These are phyloP conservation scores for Rheum nobile DNA, from an alignment of 148 eudicot genomes.

Conservation along the genomic window DNA sequence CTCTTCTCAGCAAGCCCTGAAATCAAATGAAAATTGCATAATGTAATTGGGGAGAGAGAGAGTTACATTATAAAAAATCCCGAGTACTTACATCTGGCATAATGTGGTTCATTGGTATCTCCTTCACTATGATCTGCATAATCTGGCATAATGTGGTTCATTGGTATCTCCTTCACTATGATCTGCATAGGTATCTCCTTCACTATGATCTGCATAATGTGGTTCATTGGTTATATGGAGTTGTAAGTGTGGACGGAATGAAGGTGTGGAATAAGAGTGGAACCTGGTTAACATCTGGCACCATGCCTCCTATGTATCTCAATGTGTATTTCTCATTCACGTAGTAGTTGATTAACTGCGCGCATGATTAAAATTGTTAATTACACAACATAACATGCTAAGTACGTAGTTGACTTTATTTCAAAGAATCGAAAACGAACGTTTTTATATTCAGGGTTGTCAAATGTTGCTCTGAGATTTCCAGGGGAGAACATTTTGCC, in stretches of 20 bases:
- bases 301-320: conserved; percentile 99
- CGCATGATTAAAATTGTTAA: neutral
- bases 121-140: too few species aligned
- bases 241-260: neutral
- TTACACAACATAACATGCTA: too few species aligned
- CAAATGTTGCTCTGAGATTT: conserved; percentile 85
- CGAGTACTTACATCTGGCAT: neutral
- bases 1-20: conserved; percentile 10
- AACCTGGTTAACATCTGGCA: conserved; percentile 99
- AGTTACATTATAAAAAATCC: neutral
- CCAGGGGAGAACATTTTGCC: conserved; percentile 99
- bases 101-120: too few species aligned
- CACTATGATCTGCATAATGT: conserved; percentile 77
- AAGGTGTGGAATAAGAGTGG: neutral
- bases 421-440: too few species aligned
- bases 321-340: conserved; percentile 91
- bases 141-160: too few species aligned
- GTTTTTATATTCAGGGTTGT: conserved; percentile 85
- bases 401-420: too few species aligned
- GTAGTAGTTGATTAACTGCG: conserved; percentile 85
- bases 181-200: too few species aligned
- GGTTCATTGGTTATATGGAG: neutral
- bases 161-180: too few species aligned
- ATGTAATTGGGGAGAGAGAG: neutral
- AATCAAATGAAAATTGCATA: neutral